Evolutionary conservation across 805 yeast species (phyloP), one percentile per base, ranked within the genome.

Genomic region (Metschnikowia arizonensis): DNA sequence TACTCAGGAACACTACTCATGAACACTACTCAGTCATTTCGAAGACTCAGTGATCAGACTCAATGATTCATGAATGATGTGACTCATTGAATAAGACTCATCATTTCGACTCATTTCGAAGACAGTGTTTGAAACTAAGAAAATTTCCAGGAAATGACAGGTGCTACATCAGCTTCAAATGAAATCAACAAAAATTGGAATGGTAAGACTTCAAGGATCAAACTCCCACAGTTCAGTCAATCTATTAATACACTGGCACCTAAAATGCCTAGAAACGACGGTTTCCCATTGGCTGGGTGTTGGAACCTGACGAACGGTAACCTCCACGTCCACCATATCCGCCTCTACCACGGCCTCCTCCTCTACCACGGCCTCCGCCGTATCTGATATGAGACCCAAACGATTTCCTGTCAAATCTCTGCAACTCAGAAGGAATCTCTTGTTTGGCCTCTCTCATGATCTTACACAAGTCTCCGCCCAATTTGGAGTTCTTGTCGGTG

Each of bases 361-460:
- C 55, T 35, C 56, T 49, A 40, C 57, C 57, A 42, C 57, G 48
- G 28, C 57, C 76, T 49, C 68, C 63, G 48, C 75, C 75, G 53
- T 69, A 72, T 63, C 73, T 66, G 50, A 71, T 69, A 55, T 70
- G 77, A 47, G 82, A 76, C 51, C 87, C 86, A 63, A 83, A 82
- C 58, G 85, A 88, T 62, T 73, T 68, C 65, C 73, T 69, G 60
- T 71, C 76, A 73, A 81, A 82, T 64, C 80, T 82, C 63, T 77
- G 76, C 60, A 93, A 78, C 63, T 81, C 88, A 44, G 83, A 84
- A 55, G 96, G 95, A 57, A 93, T 73, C 49, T 79, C 77, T 73
- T 93, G 99, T 65, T 91, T 85, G 54, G 99, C 99, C 78, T 93
- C 99, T 68, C 83, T 81, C 77, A 93, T 78, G 61, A 93, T 90